These are phyloP conservation scores for Golovinomyces cichoracearum DNA, from an alignment of 2,329 filamentous ascomycete species.

Conservation along the genomic window DNA sequence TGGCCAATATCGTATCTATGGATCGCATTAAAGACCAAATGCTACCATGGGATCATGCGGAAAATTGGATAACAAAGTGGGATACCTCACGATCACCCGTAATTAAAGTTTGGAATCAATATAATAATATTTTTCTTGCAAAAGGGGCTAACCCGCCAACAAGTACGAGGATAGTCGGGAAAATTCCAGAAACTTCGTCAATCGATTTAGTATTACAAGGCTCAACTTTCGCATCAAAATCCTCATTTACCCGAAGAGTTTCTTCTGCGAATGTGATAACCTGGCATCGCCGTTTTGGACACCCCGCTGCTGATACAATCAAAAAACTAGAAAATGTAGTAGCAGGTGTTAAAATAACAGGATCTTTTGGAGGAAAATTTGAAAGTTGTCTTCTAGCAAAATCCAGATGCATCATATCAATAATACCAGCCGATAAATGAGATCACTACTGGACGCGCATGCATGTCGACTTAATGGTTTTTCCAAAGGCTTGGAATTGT, in stretches of 20 bases:
- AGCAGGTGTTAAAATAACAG: not conserved
- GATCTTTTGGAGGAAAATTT: not conserved
- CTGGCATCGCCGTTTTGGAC: not conserved
- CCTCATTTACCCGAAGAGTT: not conserved
- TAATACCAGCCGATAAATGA: not conserved
- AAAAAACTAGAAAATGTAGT: not conserved
- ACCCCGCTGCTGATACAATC: not conserved
- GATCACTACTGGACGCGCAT: not conserved
- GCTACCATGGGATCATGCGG: not conserved
- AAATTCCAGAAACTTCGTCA: not conserved
- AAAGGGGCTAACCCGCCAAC: not conserved
- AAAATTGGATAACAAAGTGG: not conserved
- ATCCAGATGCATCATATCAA: not conserved
- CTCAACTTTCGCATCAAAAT: not conserved
- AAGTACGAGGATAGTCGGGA: not conserved
- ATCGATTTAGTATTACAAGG: not conserved
- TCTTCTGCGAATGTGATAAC: not conserved
- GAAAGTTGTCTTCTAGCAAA: not conserved
- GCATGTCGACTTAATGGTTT: constrained; percentile 1
- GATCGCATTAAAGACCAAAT: not conserved
- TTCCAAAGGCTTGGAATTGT: not conserved
- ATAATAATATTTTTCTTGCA: not conserved
- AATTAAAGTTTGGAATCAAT: not conserved
- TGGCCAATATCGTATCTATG: not conserved
- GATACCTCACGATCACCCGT: not conserved